These are phyloP conservation scores for Dictyostelium capitatum DNA, from an alignment of 78 protist species.

Conservation along the genomic window DNA sequence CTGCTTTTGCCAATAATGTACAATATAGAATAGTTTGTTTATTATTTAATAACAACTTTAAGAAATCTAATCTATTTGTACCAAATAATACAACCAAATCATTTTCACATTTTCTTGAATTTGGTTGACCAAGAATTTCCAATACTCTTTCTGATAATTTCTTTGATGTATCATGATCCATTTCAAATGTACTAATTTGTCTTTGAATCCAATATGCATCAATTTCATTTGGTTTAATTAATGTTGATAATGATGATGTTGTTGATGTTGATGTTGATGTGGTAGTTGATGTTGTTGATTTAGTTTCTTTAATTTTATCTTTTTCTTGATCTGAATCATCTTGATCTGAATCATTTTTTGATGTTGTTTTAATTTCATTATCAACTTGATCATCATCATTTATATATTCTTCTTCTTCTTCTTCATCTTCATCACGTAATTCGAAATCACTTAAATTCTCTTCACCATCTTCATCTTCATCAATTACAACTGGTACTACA, in stretches of 20 bases:
- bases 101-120: slow-evolving; percentile 88
- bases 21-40: slow-evolving; percentile 85
- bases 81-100: slow-evolving; percentile 89
- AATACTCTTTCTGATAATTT: slow-evolving; percentile 68
- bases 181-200: slow-evolving; percentile 63
- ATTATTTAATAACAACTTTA: slow-evolving; percentile 77
- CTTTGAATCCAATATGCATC: slow-evolving; percentile 93
- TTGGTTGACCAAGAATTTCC: slow-evolving; percentile 33
- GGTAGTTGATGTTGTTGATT: not conserved
- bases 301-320: not conserved
- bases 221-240: slow-evolving; percentile 58
- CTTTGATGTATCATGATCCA: slow-evolving; percentile 83
- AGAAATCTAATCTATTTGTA: slow-evolving; percentile 91
- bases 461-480: slow-evolving; percentile 84
- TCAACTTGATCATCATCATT: slow-evolving; percentile 12
- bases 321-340: slow-evolving; percentile 1
- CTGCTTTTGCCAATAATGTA: slow-evolving; percentile 86
- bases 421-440: slow-evolving; percentile 40
- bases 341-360: slow-evolving; percentile 11
- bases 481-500: slow-evolving; percentile 92
- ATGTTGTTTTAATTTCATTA: slow-evolving; percentile 43
- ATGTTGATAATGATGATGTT: not conserved
- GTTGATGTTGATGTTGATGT: not conserved
- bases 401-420: slow-evolving; percentile 39
- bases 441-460: slow-evolving; percentile 29